A percentile compares a stretch with the other conserved stretches of the same genome.
Conservation (phyloP, 345 rosid genomes). For the Triadica sebifera region DNA sequence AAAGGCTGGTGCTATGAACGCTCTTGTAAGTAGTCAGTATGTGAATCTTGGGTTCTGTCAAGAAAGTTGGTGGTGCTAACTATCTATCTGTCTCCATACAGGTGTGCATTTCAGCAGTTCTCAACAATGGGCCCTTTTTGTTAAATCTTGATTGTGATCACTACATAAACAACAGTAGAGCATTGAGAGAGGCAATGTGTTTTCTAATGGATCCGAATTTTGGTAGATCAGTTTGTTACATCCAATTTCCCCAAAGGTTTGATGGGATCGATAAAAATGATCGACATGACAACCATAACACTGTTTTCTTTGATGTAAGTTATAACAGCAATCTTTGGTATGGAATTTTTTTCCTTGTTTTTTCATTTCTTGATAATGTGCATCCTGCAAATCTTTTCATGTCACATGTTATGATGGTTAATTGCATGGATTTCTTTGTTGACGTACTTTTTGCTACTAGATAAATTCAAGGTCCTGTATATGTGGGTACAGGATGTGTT, state of each 20-base stretch:
- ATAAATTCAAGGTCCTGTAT: constrained; percentile 40
- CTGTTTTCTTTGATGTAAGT: constrained; percentile 36
- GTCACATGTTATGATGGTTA: not conserved
- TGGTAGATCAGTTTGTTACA: constrained; percentile 32
- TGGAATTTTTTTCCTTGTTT: not conserved
- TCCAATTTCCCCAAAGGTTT: constrained; percentile 37
- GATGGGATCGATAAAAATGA: constrained; percentile 34
- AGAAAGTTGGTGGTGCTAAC: not conserved
- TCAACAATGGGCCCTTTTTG: constrained; percentile 37
- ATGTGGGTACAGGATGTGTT: constrained; percentile 41
- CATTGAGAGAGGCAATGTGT: constrained; percentile 39
- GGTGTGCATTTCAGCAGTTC: constrained; percentile 39
- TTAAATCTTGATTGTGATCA: constrained; percentile 39
- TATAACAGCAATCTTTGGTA: not conserved
- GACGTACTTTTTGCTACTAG: constrained; percentile 8
- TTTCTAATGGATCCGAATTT: constrained; percentile 38
- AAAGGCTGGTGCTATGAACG: constrained; percentile 40
- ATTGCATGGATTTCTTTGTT: not conserved
- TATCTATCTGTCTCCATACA: constrained; percentile 1
- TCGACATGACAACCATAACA: constrained; percentile 35
- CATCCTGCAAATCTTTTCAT: not conserved
- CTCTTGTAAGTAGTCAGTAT: constrained; percentile 31
- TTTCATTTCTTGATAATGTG: not conserved
- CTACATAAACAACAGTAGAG: constrained; percentile 37
- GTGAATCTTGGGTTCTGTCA: not conserved